Evolutionary conservation across 805 yeast genomes (phyloP), one percentile per base, ranked within the genome.

Genomic region (Ogataea nitratoaversa): DNA sequence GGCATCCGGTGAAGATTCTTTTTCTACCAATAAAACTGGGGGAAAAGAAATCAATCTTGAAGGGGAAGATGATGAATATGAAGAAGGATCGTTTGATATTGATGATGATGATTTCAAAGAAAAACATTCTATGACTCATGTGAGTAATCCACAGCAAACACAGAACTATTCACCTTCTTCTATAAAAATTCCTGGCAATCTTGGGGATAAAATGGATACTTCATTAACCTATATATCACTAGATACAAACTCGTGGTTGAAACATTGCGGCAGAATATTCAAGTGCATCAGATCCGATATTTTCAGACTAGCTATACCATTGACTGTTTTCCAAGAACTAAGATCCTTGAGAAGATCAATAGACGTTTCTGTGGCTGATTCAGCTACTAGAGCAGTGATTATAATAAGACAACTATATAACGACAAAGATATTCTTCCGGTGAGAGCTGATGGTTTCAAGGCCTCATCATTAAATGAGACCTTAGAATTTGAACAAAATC

Each of bases 171-270:
- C 38, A 16, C 42, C 49, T 5, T 38, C 43, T n/a, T 11, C 46
- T 11, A 37, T 48, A 18, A 45, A 42, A 24, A 40, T 57, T 34
- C 44, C 60, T 34, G 84, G 84, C 8, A 69, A 78, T 53, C 59
- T 79, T 28, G 80, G 82, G 4, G 74, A 72, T 34, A 61, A 70
- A 31, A 77, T 79, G 71, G 84, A 79, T 56, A 71, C 76, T 11
- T 57, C 71, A 14, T 54, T 76, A 18, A 79, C 86, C 0, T 71
- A 70, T 50, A 70, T 83, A 40, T 75, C 86, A 1, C 65, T 84
- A 41, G 95, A 84, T 60, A 84, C 93, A 2, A 84, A 85, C 48
- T 77, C 83, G 42, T 84, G 91, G 90, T 64, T 84, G 47, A 82
- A 84, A 52, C 90, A 83, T 53, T 83, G 89, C 57, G 95, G 91